Base-by-base conservation (phyloP, 148 eudicot species). In the Tetragonia tetragonoides region DNA sequence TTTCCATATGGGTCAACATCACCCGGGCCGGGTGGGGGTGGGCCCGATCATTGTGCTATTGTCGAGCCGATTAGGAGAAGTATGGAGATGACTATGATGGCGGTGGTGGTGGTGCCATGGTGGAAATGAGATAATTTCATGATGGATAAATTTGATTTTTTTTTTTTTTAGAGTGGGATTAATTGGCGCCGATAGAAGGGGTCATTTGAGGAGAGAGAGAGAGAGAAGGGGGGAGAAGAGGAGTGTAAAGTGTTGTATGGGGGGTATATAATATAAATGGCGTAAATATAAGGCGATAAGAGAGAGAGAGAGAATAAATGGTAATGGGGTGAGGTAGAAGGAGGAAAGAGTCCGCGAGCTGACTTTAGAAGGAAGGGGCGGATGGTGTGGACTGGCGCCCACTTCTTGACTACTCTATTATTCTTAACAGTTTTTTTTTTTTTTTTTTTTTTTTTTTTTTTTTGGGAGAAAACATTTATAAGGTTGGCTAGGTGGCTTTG, bases 41-140 rank as follows among this genome's bases (percentile, higher is more conserved):
- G 46, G 68, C 68, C 40, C 74, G 42, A 72, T 65, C 44, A n/a
- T 8, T 77, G 76, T 62, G 77, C 67, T 28, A 28, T 28, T 28
- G 34, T 7, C 41, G 74, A n/a, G 56, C 7, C 60, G 80, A 38
- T 11, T 41, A 21, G 78, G 66, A 70, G 34, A 24, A 80, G 37
- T n/a, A n/a, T n/a, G n/a, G n/a, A n/a, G n/a, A n/a, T n/a, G 28
- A 73, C 10, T 39, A 63, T 5, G 44, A 70, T 46, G 21, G 53
- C 53, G 28, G 18, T 53, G 57, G 24, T 7, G 72, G 6, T 14
- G 56, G 10, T 10, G 49, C 72, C 72, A 67, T 69, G 42, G 24
- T 24, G 66, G 18, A 70, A 3, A 5, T 73, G 59, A 37, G 49
- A 46, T 46, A 46, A 46, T 10, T 0, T 54, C 12, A 17, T 11